These are phyloP conservation scores for Prillingera fragicola DNA, from an alignment of 1,284 basidiomycete species.

Conservation along the genomic window DNA sequence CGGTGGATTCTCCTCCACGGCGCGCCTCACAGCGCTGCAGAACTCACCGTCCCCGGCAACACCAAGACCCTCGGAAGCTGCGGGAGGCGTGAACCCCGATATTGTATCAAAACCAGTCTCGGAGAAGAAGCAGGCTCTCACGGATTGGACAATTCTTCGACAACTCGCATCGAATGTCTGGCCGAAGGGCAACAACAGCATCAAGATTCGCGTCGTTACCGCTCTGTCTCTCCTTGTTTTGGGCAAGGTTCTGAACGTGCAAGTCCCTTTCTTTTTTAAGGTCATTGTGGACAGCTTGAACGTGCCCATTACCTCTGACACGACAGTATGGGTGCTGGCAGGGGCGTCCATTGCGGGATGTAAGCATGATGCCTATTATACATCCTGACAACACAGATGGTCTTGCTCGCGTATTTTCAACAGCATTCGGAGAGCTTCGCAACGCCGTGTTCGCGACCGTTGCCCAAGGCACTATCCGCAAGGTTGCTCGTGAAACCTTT, in stretches of 20 bases:
- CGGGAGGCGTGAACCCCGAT: too few relatives aligned
- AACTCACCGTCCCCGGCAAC: not conserved
- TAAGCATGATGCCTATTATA: slow-evolving; percentile 52
- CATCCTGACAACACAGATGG: slow-evolving; percentile 60
- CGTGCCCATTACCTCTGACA: slow-evolving; percentile 67
- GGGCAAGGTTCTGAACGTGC: slow-evolving; percentile 94
- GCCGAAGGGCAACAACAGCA: slow-evolving; percentile 53
- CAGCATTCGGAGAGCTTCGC: slow-evolving; percentile 82
- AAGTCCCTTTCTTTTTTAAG: slow-evolving; percentile 96
- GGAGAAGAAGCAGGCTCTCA: slow-evolving; percentile 29
- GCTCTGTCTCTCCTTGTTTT: slow-evolving; percentile 76
- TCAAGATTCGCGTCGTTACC: slow-evolving; percentile 68
- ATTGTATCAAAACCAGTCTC: slow-evolving; percentile 8
- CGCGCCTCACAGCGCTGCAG: too few relatives aligned
- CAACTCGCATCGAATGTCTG: slow-evolving; percentile 56
- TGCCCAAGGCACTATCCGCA: slow-evolving; percentile 86
- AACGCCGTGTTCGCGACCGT: slow-evolving; percentile 97
- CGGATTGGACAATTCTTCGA: slow-evolving; percentile 55
- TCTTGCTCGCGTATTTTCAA: slow-evolving; percentile 79
- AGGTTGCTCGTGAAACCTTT: slow-evolving; percentile 89
- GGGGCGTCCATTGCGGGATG: slow-evolving; percentile 87
- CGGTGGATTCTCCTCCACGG: too few relatives aligned
- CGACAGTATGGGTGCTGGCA: slow-evolving; percentile 84
- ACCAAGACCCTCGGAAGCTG: slow-evolving; percentile 3
- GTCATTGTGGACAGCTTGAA: slow-evolving; percentile 83